A percentile compares a stretch with the other conserved stretches of the same genome.
These are phyloP conservation scores for Tetradesmus obliquus DNA, from an alignment of 139 green algal genomes.

Conservation along the genomic window DNA sequence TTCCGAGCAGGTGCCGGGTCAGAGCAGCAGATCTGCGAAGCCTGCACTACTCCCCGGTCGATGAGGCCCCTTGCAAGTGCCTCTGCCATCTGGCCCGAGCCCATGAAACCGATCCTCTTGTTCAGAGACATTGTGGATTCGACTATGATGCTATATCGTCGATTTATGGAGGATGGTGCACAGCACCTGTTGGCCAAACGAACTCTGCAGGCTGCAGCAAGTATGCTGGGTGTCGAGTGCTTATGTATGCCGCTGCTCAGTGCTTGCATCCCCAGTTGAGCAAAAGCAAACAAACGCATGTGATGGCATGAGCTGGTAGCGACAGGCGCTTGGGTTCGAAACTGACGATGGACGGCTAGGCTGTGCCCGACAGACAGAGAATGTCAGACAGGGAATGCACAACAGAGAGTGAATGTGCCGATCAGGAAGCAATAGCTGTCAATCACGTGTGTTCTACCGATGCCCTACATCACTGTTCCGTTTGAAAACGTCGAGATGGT, in stretches of 20 bases:
- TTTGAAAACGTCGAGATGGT: not conserved
- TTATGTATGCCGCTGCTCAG: not conserved
- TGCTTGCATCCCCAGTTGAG: not conserved
- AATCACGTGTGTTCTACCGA: not conserved
- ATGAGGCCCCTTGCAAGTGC: slow-evolving; percentile 90
- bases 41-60: slow-evolving; percentile 64
- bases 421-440: not conserved
- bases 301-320: not conserved
- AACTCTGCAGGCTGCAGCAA: not conserved
- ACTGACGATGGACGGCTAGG: not conserved
- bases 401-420: not conserved
- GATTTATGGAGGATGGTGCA: not conserved
- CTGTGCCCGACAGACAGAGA: not conserved
- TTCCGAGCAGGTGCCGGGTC: slow-evolving; percentile 75
- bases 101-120: slow-evolving; percentile 81
- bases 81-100: slow-evolving; percentile 91
- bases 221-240: not conserved
- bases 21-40: slow-evolving; percentile 69
- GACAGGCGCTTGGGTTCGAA: not conserved
- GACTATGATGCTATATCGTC: not conserved
- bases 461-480: not conserved
- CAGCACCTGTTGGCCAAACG: not conserved
- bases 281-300: not conserved
- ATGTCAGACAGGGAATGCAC: too few species aligned
- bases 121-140: slow-evolving; percentile 33